Evolutionary conservation across 768 basidiomycete species (phyloP).

Genomic region (Hirschioporus abietinus): DNA sequence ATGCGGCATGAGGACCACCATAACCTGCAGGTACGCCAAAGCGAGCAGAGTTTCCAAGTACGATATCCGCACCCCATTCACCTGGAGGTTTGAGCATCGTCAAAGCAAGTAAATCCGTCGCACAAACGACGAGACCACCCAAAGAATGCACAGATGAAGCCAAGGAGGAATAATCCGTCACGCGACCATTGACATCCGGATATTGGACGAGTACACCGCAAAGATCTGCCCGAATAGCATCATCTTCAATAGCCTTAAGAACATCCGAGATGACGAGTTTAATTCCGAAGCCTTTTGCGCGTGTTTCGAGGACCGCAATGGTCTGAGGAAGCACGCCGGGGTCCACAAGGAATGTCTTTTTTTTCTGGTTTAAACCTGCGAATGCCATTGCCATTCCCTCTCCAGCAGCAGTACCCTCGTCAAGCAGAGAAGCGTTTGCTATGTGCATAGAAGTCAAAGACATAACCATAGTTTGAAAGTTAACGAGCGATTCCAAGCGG

Average conservation of each 20-base stretch:
- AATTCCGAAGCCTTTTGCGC: conserved; percentile 93
- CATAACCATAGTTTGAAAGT: conserved; percentile 95
- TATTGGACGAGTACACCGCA: conserved; percentile 93
- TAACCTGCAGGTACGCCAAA: conserved; percentile 98
- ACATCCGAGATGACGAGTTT: conserved; percentile 67
- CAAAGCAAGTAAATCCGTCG: conserved; percentile 89
- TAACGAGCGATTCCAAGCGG: conserved; percentile 92
- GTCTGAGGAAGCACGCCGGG: conserved; percentile 83
- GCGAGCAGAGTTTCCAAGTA: conserved; percentile 89
- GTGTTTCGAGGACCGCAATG: conserved; percentile 79
- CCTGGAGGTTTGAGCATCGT: conserved; percentile 93
- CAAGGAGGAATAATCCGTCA: conserved; percentile 67
- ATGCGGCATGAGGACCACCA: conserved; percentile 95
- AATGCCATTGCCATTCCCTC: conserved; percentile 98
- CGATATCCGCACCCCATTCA: conserved; percentile 98
- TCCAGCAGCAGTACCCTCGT: conserved; percentile 92
- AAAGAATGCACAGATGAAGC: conserved; percentile 62
- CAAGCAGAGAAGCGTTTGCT: conserved; percentile 91
- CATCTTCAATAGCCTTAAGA: conserved; percentile 42
- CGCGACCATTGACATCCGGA: conserved; percentile 81
- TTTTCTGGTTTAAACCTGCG: conserved; percentile 59
- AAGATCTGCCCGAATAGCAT: conserved; percentile 52
- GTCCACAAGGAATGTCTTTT: conserved; percentile 83
- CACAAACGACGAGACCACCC: conserved; percentile 81
- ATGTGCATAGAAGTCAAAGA: conserved; percentile 94